Evolutionary conservation across 148 eudicot genomes (phyloP), one percentile per base, ranked within the genome.

Genomic region (Arbutus unedo): DNA sequence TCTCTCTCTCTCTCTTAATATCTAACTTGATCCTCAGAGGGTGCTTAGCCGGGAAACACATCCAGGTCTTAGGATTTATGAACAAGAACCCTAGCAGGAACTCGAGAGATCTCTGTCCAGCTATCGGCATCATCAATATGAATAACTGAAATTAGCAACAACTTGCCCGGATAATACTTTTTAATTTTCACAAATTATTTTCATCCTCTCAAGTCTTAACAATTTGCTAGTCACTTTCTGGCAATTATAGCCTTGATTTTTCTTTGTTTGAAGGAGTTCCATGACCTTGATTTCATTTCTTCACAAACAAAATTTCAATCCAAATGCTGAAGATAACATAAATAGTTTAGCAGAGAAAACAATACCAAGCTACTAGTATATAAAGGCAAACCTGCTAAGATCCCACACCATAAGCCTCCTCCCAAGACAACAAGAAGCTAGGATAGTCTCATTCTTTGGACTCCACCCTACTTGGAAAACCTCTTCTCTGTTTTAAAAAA

Each of bases 341-440:
- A 21, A 10, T 15, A 54, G 38, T n/a, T 19, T 21, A 3, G 57
- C 45, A 41, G 45, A 31, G 47, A 73, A 73, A 8, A 43, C 50
- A 16, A 16, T 72, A 72, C 19, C 45, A 31, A 5, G 18, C 47
- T 66, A 38, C 45, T 31, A 3, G 45, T 68, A 16, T 53, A 21
- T 16, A 45, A 54, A 76, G 48, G 79, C 73, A 59, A 91, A 95
- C 98, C 98, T 95, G 95, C 98, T 94, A 75, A 95, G 95, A 88
- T 93, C 98, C 98, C 98, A 93, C 72, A 93, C 94, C 96, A 93
- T 91, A 3, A 95, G 93, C 82, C 97, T 90, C 85, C 98, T 90
- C 79, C 98, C 98, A 87, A 92, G 93, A 82, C 98, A 93, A 67
- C 96, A 93, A 73, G 98, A 95, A 81, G 98, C 96, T 81, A 95